Evolutionary conservation across 2,329 filamentous ascomycete species (phyloP), one percentile per base, ranked within the genome.

Genomic region (Blumeriella jaapii): DNA sequence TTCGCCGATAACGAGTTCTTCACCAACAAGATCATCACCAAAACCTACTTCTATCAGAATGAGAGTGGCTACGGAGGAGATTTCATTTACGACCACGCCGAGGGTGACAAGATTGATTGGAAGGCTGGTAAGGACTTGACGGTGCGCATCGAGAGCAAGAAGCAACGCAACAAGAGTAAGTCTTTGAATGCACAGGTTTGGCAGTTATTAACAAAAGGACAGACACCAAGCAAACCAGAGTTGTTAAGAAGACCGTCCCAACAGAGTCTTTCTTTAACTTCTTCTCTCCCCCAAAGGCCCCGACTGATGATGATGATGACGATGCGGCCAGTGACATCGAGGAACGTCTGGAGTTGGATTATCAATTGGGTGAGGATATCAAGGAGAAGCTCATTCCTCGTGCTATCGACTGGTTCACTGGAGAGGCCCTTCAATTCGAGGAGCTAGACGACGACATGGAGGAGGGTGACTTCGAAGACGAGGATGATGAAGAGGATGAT

Each of bases 311-410:
- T 5, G 82, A 83, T 31, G 68, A 77, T 26, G 70, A 76, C 22
- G 80, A 89, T 48, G 78, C 82, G 41, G 77, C 81, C 36, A 82
- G 79, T 33, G 91, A 98, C 59, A 93, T 98, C 34, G 91, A 98
- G 68, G 87, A 94, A 64, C 87, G 91, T 46, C 75, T 98, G 38
- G 91, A 98, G 68, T 78, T 98, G 34, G 91, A 98, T 65, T 98
- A 96, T 63, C 89, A 96, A 65, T 78, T 98, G 28, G 91, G 91
- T 49, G 91, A 98, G 68, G 91, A 98, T 58, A 95, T 98, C 67
- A 98, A 98, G 69, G 91, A 98, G 74, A 98, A 98, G 69, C 74
- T 98, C 48, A 98, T 98, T 51, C 91, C 91, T 47, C 86, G 89
- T 51, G 91, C 93, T 39, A 91, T 98, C 54, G 91, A 98, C 64